Conservation (phyloP, 163 green algal genomes). For the Chlorella variabilis region DNA sequence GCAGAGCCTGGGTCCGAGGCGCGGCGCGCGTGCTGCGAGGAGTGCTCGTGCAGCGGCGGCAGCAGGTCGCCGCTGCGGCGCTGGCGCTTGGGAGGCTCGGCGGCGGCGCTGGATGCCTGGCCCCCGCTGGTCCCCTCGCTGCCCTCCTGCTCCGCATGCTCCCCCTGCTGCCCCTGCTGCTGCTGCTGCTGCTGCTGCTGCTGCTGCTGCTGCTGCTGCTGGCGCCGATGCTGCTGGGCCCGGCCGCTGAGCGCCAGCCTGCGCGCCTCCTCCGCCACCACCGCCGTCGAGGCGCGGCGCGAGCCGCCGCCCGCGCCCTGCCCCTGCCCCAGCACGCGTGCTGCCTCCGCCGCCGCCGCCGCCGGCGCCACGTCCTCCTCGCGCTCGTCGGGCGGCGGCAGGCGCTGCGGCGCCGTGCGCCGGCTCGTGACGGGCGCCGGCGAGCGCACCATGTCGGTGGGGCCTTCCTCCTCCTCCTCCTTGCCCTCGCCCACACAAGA, state of each 20-base stretch:
- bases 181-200: slow-evolving; percentile 9
- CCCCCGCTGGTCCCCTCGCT: slow-evolving; percentile 21
- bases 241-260: not conserved
- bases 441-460: slow-evolving; percentile 11
- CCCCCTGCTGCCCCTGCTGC: not conserved
- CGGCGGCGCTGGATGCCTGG: slow-evolving; percentile 7
- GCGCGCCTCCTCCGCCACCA: not conserved
- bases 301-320: not conserved
- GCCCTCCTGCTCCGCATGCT: slow-evolving; percentile 16
- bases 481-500: not conserved
- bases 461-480: not conserved
- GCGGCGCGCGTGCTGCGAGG: not conserved
- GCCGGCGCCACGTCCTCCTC: too few species aligned
- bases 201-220: not conserved
- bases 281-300: not conserved
- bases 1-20: not conserved
- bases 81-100: slow-evolving; percentile 28
- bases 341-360: not conserved
- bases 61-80: slow-evolving; percentile 23
- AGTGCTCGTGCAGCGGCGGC: not conserved
- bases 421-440: slow-evolving; percentile 26
- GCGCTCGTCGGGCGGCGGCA: not conserved
- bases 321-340: not conserved
- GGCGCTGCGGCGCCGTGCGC: not conserved
- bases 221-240: not conserved